These are phyloP conservation scores for Apium graveolens DNA, from an alignment of 129 eudicot genomes.

Conservation along the genomic window DNA sequence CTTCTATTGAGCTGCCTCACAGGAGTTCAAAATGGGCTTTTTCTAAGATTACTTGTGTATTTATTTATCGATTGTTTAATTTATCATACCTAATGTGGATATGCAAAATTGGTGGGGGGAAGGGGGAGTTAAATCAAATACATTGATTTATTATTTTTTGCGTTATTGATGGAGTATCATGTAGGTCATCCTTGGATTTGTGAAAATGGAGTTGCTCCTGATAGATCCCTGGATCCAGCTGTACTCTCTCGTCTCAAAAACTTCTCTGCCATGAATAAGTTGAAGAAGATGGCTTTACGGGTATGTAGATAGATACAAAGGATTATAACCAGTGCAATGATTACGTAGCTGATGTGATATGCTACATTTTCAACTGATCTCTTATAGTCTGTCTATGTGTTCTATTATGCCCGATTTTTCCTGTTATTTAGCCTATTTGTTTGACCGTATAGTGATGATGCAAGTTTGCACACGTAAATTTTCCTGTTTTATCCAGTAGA, in stretches of 20 bases:
- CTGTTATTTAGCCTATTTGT: not conserved
- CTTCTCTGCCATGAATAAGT: slow-evolving; percentile 97
- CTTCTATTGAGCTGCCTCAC: not conserved
- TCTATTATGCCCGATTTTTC: not conserved
- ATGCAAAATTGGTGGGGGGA: not conserved
- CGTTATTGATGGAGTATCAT: slow-evolving; percentile 5
- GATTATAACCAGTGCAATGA: not conserved
- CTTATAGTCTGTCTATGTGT: not conserved
- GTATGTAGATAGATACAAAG: slow-evolving; percentile 30
- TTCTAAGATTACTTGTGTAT: not conserved
- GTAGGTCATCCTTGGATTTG: slow-evolving; percentile 99
- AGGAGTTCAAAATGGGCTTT: not conserved
- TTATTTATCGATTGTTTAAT: not conserved
- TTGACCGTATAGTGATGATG: not conserved
- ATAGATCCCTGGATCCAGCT: slow-evolving; percentile 89
- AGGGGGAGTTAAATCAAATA: not conserved
- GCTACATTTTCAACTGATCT: not conserved
- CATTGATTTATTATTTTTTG: not conserved
- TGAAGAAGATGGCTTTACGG: slow-evolving; percentile 99
- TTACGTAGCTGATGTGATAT: not conserved
- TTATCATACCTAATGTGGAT: not conserved
- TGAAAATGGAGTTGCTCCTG: slow-evolving; percentile 97
- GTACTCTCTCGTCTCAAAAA: slow-evolving; percentile 97
- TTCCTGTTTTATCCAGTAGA: not conserved
- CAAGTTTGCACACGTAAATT: not conserved